Evolutionary conservation across 108 stramenopile genomes (phyloP), one percentile per base, ranked within the genome.

Genomic region (Nitzschia palea): DNA sequence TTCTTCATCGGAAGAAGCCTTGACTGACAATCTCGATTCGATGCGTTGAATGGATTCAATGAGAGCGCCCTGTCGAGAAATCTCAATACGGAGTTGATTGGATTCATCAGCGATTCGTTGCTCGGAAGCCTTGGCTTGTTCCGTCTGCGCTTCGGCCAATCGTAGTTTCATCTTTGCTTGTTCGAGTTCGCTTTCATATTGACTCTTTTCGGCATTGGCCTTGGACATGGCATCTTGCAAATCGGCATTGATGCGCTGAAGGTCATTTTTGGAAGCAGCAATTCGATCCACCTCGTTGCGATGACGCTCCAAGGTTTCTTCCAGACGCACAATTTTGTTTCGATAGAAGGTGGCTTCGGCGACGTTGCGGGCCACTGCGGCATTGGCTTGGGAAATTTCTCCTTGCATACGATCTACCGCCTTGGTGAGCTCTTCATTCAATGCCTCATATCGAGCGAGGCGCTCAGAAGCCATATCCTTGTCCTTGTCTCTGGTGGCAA

Each of bases 21-120:
- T 85, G 15, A 88, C 77, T 6, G 78, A 58, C 29, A 95, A 75
- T 27, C 81, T 85, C 0, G 87, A 80, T 61, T 95, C 91, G 54
- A 95, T 91, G 14, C 88, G 79, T 52, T 91, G 86, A 27, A 95
- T 71, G 2, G 84, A 78, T 30, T 89, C 78, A 9, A 86, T 67
- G 28, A 95, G 64, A 43, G 87, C 57, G 37, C 81, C 95, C 58
- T 91, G 85, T 42, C 80, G 43, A 14, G 87, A 65, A 62, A 90
- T 62, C 57, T 95, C 95, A 23, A 54, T 62, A 34, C 91, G 82
- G 25, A 95, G 77, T 25, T 80, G 76, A 20, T 60, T 65, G 1
- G 74, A 62, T 36, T 94, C 88, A 12, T 84, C 68, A 17, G 68
- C 44, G 10, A 86, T 57, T 6, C 93, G 75, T 47, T 59, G 54